Evolutionary conservation across 176 grass and related monocot genomes (phyloP).

Genomic region (Oryza australiensis): DNA sequence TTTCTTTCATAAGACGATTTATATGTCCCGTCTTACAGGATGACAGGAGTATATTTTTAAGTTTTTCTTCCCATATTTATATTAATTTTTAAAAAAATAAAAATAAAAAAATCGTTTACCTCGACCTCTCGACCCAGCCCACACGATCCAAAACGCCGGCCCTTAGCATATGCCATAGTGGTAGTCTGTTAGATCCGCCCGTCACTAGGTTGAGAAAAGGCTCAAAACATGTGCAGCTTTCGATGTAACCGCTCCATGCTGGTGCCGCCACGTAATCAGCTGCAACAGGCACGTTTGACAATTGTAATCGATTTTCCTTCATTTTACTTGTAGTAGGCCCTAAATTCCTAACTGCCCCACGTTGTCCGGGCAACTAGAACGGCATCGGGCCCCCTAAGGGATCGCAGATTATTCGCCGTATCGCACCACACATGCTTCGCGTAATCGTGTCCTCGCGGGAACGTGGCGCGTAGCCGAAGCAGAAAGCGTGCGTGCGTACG

Average conservation of each 20-base stretch:
- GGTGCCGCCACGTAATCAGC: background rate
- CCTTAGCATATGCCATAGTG: too few species aligned
- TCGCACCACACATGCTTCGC: background rate
- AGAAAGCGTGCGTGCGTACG: background rate
- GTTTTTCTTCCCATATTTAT: too few species aligned
- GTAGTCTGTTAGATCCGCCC: too few species aligned
- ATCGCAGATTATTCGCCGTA: background rate
- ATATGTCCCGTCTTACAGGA: too few species aligned
- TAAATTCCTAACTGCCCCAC: background rate
- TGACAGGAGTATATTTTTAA: too few species aligned
- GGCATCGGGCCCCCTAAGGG: background rate
- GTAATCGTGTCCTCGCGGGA: background rate
- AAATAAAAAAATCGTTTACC: too few species aligned
- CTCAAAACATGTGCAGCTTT: background rate
- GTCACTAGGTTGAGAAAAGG: background rate
- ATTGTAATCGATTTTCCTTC: background rate
- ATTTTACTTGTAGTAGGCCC: background rate
- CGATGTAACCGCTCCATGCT: background rate
- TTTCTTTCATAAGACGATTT: too few species aligned
- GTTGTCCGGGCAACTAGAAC: background rate
- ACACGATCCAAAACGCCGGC: too few species aligned
- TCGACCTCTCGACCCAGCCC: too few species aligned
- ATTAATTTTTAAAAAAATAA: too few species aligned
- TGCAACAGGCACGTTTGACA: background rate
- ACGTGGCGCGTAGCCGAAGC: slow-evolving; percentile 1